A percentile compares a stretch with the other conserved stretches of the same genome.
Conservation (phyloP, 1,284 basidiomycete species). For the Cystobasidium sp. region DNA sequence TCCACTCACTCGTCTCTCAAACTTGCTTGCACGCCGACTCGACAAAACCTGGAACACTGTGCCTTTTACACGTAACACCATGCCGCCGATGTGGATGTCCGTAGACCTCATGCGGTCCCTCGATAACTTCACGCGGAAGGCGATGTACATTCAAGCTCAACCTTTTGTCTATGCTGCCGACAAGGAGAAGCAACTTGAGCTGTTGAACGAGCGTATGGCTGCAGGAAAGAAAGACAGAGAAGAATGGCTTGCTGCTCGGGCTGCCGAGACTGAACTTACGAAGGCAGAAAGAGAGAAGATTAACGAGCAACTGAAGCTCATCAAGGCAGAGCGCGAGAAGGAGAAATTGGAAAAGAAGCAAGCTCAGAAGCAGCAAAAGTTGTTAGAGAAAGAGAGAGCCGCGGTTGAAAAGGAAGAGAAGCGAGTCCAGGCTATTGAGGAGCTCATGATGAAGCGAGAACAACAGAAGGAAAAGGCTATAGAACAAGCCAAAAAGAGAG, state of each 20-base stretch:
- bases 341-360: slow-evolving; percentile 24
- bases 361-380: slow-evolving; percentile 10
- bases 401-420: slow-evolving; percentile 34
- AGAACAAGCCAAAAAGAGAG: slow-evolving; percentile 35
- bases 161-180: slow-evolving; percentile 23
- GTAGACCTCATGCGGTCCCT: slow-evolving; percentile 20
- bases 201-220: slow-evolving; percentile 13
- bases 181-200: slow-evolving; percentile 9
- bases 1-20: neutral
- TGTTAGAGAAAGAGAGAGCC: slow-evolving; percentile 15
- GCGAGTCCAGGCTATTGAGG: slow-evolving; percentile 25
- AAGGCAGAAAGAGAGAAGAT: slow-evolving; percentile 2
- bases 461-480: slow-evolving; percentile 29
- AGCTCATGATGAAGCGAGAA: slow-evolving; percentile 5
- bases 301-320: slow-evolving; percentile 15
- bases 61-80: neutral
- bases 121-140: slow-evolving; percentile 20
- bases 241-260: slow-evolving; percentile 11
- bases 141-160: slow-evolving; percentile 11
- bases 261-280: slow-evolving; percentile 10
- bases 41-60: neutral
- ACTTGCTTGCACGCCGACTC: neutral
- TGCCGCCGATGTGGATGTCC: slow-evolving; percentile 3
- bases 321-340: slow-evolving; percentile 21
- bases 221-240: slow-evolving; percentile 3